Percentiles rank a stretch among this genome's conserved stretches.
These are phyloP conservation scores for Pulveroboletus sp. DNA, from an alignment of 768 basidiomycete species.

Conservation along the genomic window DNA sequence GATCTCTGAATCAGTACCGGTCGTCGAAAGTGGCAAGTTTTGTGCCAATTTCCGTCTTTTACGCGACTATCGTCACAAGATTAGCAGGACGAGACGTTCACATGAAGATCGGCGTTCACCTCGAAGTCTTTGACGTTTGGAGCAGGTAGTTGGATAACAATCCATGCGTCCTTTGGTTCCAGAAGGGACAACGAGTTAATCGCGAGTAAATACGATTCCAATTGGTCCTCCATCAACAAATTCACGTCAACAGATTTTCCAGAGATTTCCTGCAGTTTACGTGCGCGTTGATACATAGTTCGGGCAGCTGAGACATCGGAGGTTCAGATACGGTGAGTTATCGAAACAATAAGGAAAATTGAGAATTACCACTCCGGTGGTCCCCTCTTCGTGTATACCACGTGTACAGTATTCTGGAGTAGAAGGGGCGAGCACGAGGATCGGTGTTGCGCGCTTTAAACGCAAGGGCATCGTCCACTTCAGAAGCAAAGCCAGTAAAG, in stretches of 20 bases:
- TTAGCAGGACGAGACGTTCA: slow-evolving; percentile 15
- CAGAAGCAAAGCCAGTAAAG: slow-evolving; percentile 78
- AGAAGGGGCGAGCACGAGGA: slow-evolving; percentile 78
- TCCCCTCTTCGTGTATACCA: slow-evolving; percentile 88
- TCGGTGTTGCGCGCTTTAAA: slow-evolving; percentile 95
- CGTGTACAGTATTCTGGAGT: slow-evolving; percentile 88
- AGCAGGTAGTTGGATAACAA: slow-evolving; percentile 57
- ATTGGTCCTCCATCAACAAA: slow-evolving; percentile 57
- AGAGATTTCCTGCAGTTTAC: slow-evolving; percentile 56
- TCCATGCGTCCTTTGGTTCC: slow-evolving; percentile 78
- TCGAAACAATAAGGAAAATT: slow-evolving; percentile 8
- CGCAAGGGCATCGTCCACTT: slow-evolving; percentile 81
- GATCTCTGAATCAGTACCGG: slow-evolving; percentile 63
- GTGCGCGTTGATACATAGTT: slow-evolving; percentile 89
- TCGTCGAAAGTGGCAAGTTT: slow-evolving; percentile 74
- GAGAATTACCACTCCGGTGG: slow-evolving; percentile 78
- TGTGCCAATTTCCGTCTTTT: slow-evolving; percentile 71
- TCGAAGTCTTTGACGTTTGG: slow-evolving; percentile 44
- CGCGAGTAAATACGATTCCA: slow-evolving; percentile 79
- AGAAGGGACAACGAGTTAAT: slow-evolving; percentile 86
- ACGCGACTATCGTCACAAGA: slow-evolving; percentile 41
- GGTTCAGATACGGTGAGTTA: slow-evolving; percentile 20
- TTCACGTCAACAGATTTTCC: slow-evolving; percentile 34
- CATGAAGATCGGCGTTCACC: slow-evolving; percentile 30
- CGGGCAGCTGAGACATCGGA: slow-evolving; percentile 60